A percentile compares a stretch with the other conserved stretches of the same genome.
Evolutionary conservation across 805 yeast genomes (phyloP).

Genomic region (Candida hungchunana): DNA sequence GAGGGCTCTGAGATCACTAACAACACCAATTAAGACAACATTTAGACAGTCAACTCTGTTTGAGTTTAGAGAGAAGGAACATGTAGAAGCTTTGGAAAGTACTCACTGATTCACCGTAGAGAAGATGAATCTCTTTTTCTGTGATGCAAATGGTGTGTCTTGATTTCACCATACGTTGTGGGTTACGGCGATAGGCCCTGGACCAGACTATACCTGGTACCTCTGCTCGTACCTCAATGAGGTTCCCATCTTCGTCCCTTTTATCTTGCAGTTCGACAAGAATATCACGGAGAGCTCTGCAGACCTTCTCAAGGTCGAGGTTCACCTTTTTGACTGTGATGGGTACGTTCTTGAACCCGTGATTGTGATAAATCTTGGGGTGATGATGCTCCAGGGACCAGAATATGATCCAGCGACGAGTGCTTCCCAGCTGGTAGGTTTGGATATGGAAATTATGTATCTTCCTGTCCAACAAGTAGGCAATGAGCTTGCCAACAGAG

Average conservation of each 20-base stretch:
- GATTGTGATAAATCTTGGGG: constrained; percentile 11
- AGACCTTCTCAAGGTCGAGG: constrained; percentile 11
- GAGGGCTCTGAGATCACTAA: too few species aligned
- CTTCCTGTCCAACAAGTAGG: constrained; percentile 1
- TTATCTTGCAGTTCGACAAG: not conserved
- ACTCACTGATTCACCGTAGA: constrained; percentile 13
- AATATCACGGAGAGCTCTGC: constrained; percentile 1
- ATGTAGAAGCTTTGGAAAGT: constrained; percentile 24
- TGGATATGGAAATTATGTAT: constrained; percentile 17
- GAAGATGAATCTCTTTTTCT: constrained; percentile 14
- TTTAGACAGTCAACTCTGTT: too few species aligned
- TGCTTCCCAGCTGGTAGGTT: constrained; percentile 21
- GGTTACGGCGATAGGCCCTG: constrained; percentile 21
- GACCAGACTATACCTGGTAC: constrained; percentile 25
- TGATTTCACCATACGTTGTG: constrained; percentile 4
- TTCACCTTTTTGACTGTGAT: constrained; percentile 15
- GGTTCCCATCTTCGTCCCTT: not conserved
- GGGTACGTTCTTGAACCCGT: constrained; percentile 3
- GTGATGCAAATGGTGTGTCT: constrained; percentile 13
- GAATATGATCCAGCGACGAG: constrained; percentile 26
- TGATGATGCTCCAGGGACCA: constrained; percentile 20
- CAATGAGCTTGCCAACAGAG: constrained; percentile 13
- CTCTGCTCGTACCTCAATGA: not conserved
- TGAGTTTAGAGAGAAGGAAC: constrained; percentile 7
- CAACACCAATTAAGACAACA: too few species aligned